These are phyloP conservation scores for Kwoniella dejecticola DNA, from an alignment of 768 basidiomycete species.

Conservation along the genomic window DNA sequence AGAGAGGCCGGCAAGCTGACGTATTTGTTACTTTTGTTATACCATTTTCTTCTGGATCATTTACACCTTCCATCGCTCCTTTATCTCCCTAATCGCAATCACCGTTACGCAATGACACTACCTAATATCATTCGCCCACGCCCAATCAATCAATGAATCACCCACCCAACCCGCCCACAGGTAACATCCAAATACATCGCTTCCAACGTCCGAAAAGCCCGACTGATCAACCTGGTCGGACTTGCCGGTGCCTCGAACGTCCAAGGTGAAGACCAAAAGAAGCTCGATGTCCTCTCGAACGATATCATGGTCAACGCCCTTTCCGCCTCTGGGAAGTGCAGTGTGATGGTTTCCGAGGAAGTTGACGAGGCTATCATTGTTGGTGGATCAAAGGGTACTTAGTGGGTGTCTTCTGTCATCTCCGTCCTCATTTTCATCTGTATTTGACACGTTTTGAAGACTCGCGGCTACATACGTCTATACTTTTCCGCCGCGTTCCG, in stretches of 20 bases:
- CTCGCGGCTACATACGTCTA: no score
- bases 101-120: no score
- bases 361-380: slow-evolving; percentile 51
- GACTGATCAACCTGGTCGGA: slow-evolving; percentile 97
- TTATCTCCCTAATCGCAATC: no score
- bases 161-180: slow-evolving; percentile 20
- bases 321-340: slow-evolving; percentile 91
- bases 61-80: neutral
- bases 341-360: slow-evolving; percentile 96
- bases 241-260: slow-evolving; percentile 95
- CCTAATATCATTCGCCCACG: no score
- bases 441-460: no score
- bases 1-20: neutral
- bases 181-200: slow-evolving; percentile 75
- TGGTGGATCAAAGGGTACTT: slow-evolving; percentile 41
- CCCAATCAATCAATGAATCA: no score
- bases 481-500: neutral
- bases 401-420: slow-evolving; percentile 31
- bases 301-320: slow-evolving; percentile 99
- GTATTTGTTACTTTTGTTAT: no score
- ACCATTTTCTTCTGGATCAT: neutral
- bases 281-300: slow-evolving; percentile 94
- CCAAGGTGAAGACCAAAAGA: slow-evolving; percentile 99
- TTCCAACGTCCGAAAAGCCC: slow-evolving; percentile 93
- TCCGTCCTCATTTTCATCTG: neutral